Evolutionary conservation across 164 flowering plant species (phyloP), one percentile per base, ranked within the genome.

Genomic region (Aristolochia fimbriata): DNA sequence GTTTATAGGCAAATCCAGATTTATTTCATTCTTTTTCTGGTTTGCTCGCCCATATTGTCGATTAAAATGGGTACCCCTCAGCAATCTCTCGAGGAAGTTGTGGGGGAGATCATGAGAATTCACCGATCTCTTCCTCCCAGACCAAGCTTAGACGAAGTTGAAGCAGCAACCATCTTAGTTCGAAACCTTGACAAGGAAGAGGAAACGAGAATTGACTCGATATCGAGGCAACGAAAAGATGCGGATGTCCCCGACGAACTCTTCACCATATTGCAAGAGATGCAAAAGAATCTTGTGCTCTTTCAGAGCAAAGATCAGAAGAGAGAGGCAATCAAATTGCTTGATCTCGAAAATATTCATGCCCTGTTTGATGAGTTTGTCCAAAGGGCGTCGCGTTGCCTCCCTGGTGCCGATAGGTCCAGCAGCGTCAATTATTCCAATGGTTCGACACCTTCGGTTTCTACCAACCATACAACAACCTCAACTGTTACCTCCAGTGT

Each of bases 71-170:
- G 66, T 31, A 16, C 62, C 14, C 59, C 47, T 63, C 22, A 55
- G 16, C 64, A 70, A 49, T 58, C 71, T 15, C 50, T 61, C 0
- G 83, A 80, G n/a, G 74, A 63, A 15, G 80, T 73, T 25, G 88
- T 82, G 37, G 79, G 66, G 46, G 83, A 82, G 74, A 83, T 89
- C 63, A 87, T 75, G 89, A 72, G 77, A 63, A 61, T 83, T 57
- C 91, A 85, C 62, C 77, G 78, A 76, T 82, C 86, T 46, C 69
- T 89, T 58, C 96, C 94, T 9, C 0, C 60, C 1, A 69, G 96
- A 58, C 94, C 89, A 0, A 77, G 75, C 23, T 57, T 85, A 0
- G 86, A 85, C 0, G 89, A 86, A 61, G 76, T 83, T 2, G 86
- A 80, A 51, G 91, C 87, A 0, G 89, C 94, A 5, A 71, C 50